phyloP scores from a whole-genome alignment of 805 yeast species.

The Huiozyma naganishii region DNA sequence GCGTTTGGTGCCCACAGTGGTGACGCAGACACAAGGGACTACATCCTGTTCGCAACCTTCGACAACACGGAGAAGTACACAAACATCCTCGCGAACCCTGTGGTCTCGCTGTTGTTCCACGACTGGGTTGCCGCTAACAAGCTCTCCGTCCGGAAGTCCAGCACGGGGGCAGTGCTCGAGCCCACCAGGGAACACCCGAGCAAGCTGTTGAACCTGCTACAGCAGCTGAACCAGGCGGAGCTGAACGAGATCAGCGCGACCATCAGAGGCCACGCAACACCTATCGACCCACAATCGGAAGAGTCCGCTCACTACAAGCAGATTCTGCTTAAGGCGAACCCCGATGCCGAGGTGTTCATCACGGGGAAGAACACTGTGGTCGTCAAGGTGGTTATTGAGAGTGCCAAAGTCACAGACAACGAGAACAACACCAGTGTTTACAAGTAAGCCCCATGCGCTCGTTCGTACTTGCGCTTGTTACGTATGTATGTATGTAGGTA shows the following conservation, averaged over 20 bases:
- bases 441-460: slow-evolving; percentile 8
- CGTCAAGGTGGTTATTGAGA: slow-evolving; percentile 50
- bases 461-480: background rate
- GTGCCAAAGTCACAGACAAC: slow-evolving; percentile 71
- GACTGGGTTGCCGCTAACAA: slow-evolving; percentile 73
- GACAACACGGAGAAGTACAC: slow-evolving; percentile 61
- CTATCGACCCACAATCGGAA: slow-evolving; percentile 36
- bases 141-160: slow-evolving; percentile 24
- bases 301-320: slow-evolving; percentile 52
- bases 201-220: slow-evolving; percentile 49
- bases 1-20: slow-evolving; percentile 29
- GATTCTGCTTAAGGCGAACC: slow-evolving; percentile 49
- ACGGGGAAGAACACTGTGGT: slow-evolving; percentile 54
- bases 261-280: slow-evolving; percentile 57
- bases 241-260: slow-evolving; percentile 75
- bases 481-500: background rate
- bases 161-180: slow-evolving; percentile 8
- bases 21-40: slow-evolving; percentile 7
- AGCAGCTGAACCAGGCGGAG: slow-evolving; percentile 70
- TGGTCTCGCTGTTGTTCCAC: slow-evolving; percentile 75
- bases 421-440: slow-evolving; percentile 42
- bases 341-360: slow-evolving; percentile 61
- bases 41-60: slow-evolving; percentile 63
- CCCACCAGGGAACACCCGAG: slow-evolving; percentile 23
- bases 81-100: slow-evolving; percentile 60